Evolutionary conservation across 2,329 filamentous ascomycete species (phyloP).

Genomic region (Anthostomella pinea): DNA sequence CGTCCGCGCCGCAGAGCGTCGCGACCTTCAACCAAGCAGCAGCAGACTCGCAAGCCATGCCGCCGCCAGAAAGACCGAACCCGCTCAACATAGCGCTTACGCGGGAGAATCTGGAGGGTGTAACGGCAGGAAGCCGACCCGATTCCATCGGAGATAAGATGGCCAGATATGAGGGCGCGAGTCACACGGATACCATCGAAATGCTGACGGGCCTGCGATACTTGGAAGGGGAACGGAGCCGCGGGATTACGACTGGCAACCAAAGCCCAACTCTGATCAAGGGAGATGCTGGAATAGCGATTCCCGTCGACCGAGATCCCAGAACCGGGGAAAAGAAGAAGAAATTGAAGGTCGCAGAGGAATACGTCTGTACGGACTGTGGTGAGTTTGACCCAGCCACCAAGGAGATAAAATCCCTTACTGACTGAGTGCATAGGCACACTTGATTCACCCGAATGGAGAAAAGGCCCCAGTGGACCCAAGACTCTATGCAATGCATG

Average conservation of each 20-base stretch:
- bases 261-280: conserved; percentile 77
- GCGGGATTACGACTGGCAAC: conserved; percentile 83
- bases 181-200: conserved; percentile 84
- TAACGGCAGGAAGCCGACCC: conserved; percentile 59
- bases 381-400: conserved; percentile 50
- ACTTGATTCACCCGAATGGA: conserved; percentile 91
- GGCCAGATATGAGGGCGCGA: conserved; percentile 73
- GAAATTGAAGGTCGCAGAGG: conserved; percentile 78
- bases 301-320: conserved; percentile 74
- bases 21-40: conserved; percentile 37
- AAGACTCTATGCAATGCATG: conserved; percentile 97
- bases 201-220: conserved; percentile 89
- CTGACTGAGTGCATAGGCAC: conserved; percentile 52
- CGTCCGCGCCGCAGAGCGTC: conserved; percentile 32
- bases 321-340: conserved; percentile 77
- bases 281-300: conserved; percentile 83
- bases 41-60: conserved; percentile 49
- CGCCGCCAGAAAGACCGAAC: conserved; percentile 61
- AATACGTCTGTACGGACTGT: conserved; percentile 95
- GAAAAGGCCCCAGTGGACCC: conserved; percentile 86
- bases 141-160: conserved; percentile 84
- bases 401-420: conserved; percentile 4
- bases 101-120: conserved; percentile 75
- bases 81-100: conserved; percentile 69
- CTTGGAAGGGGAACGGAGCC: conserved; percentile 81